Base-by-base conservation (phyloP, 1,284 basidiomycete genomes). In the Gymnopus androsaceus region DNA sequence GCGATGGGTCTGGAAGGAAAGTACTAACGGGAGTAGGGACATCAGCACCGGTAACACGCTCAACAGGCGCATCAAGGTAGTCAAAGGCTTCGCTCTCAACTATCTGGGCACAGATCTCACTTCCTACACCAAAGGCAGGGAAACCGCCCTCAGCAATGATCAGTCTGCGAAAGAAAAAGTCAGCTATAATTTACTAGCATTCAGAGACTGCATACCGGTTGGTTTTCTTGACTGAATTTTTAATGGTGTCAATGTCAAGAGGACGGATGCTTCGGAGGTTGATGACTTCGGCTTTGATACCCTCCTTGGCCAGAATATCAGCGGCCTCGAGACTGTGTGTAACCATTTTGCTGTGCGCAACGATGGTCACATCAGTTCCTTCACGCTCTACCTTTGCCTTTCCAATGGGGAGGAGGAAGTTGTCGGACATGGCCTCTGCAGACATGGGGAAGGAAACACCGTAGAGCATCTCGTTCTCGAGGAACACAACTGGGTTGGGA, bases 401-500 rank as follows among this genome's bases (percentile, higher is more conserved):
- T 70, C 97, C 97, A 68, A 99, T 98, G 45, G 95, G 95, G 58
- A 99, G 78, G 46, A 92, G 72, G 80, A 96, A 99, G 77, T 94
- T 88, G 72, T 97, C 93, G 51, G 93, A 95, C 83, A 98, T 88
- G 64, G 92, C 94, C 71, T 97, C 96, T 63, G 88, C 74, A 42
- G 94, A 94, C 85, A 99, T 90, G 57, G 94, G 94, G 89, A 99
- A 99, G 19, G 88, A 85, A 62, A 95, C 85, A 75, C 97, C 97
- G 78, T 99, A 99, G 70, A 99, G 76, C 84, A 99, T 94, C 78
- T 99, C 97, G 76, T 99, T 99, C 72, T 99, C 97, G 52, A 99
- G 88, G 82, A 99, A 94, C 64, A 98, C 94, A 64, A 98, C 92
- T 12, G 95, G 95, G 79, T 98, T 99, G 57, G 95, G 94, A 75